Evolutionary conservation across 2,329 filamentous ascomycete genomes (phyloP).

Genomic region (Paradendryphiella salina): DNA sequence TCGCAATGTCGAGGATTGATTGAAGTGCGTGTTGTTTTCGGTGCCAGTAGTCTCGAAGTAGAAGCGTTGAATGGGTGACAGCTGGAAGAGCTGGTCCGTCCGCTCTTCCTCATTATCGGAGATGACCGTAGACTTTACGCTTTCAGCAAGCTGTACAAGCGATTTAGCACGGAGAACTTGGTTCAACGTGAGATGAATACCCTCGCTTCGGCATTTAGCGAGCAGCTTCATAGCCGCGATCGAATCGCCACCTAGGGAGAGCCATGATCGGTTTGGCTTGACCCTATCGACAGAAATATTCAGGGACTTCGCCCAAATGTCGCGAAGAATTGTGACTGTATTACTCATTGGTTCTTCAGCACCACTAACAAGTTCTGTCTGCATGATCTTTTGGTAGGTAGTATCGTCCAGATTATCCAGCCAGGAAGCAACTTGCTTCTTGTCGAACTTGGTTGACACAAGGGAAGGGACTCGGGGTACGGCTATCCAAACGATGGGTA

Average conservation of each 20-base stretch:
- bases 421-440: slow-evolving; percentile 49
- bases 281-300: slow-evolving; percentile 39
- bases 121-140: slow-evolving; percentile 12
- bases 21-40: slow-evolving; percentile 48
- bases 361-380: slow-evolving; percentile 37
- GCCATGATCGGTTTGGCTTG: slow-evolving; percentile 35
- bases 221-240: slow-evolving; percentile 42
- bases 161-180: slow-evolving; percentile 42
- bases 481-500: slow-evolving; percentile 43
- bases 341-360: slow-evolving; percentile 17
- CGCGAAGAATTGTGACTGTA: slow-evolving; percentile 26
- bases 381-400: slow-evolving; percentile 48
- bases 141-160: slow-evolving; percentile 33
- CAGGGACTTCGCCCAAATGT: slow-evolving; percentile 51
- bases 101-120: slow-evolving; percentile 21
- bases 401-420: slow-evolving; percentile 49
- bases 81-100: slow-evolving; percentile 42
- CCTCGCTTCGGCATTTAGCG: slow-evolving; percentile 37
- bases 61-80: slow-evolving; percentile 53
- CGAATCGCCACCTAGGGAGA: slow-evolving; percentile 41
- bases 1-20: slow-evolving; percentile 52
- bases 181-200: slow-evolving; percentile 37
- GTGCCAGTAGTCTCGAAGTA: slow-evolving; percentile 45
- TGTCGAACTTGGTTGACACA: slow-evolving; percentile 38
- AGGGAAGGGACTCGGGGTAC: slow-evolving; percentile 40